Evolutionary conservation across 1,284 basidiomycete genomes (phyloP), one percentile per base, ranked within the genome.

Genomic region (Coniferiporia sulphurascens): DNA sequence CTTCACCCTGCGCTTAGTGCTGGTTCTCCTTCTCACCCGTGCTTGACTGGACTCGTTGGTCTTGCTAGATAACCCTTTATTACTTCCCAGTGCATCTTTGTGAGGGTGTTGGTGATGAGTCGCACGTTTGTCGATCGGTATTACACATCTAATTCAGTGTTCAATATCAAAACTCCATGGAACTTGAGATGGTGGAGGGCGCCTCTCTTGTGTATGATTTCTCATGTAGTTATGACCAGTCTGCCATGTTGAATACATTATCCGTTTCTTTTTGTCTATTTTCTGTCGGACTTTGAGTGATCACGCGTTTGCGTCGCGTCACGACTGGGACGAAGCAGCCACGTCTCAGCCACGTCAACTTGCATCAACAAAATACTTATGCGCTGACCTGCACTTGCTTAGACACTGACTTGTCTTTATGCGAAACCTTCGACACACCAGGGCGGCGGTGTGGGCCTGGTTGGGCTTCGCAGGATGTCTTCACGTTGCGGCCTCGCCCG

Each of bases 401-500:
- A 27, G 34, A 12, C 21, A 6, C 32, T 3, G 7, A 35, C 21
- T 55, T 38, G 12, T 35, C 53, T 21, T 15, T 41, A 55, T 55
- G 53, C 41, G 43, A 15, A 17, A 43, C 17, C 27, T 46, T 17
- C 35, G 43, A 55, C 36, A 43, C 10, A 15, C 8, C 17, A 48
- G 35, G 43, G 9, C 36, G 36, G 44, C n/a, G 35, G 21, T 13
- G 19, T 55, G 52, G 27, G 17, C 45, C 35, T 57, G 46, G 49
- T 50, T 57, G 32, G 43, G 60, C 35, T 48, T 52, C 34, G 55
- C 41, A 43, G 52, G 41, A 27, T 48, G 45, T 53, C 17, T 52
- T 3, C 53, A 49, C 41, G 32, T 52, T 10, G 69, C 70, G 54
- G 70, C 74, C 19, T 83, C 83, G 44, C 89, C 91, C 12, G 86